Evolutionary conservation across 805 yeast genomes (phyloP), one percentile per base, ranked within the genome.

Genomic region (Saccharomycopsis sp.): DNA sequence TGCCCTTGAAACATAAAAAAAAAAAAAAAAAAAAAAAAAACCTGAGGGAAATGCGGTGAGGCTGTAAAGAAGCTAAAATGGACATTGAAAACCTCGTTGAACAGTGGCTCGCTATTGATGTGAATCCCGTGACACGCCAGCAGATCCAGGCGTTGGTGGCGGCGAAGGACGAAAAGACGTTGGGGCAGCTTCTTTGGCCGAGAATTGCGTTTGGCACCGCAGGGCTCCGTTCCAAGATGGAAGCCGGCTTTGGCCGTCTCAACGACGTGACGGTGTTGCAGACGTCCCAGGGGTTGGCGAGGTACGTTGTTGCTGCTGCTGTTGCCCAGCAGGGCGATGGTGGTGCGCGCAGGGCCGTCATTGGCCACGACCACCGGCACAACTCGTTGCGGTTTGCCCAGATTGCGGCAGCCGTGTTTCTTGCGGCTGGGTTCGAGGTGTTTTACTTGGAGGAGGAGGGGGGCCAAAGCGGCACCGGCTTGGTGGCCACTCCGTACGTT

Each of bases 331-430:
- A 36, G 9, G 45, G 65, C 63, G 38, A 53, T 55, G 30, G 52
- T 42, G 31, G 52, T 39, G 17, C 53, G 45, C 40, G 9, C 12
- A 23, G 25, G 15, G 67, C 84, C 13, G 95, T 87, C 0, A 63
- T 89, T 30, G 97, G 97, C 1, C 87, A 87, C 61, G 98, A 89
- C 56, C 97, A 92, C 58, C 67, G 98, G 27, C 78, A 72, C 60
- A 72, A 86, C 52, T 89, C 97, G 0, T 65, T 65, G 44, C 63
- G 77, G 42, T 89, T 82, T 64, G 96, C 96, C 2, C 72, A 74
- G 40, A 67, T 87, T 13, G 71, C 95, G 0, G 87, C 87, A 1
- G 68, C 80, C 34, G 86, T 77, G 2, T 92, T 94, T 40, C 52
- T 84, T 7, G 50, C 66, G 12, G 62, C 67, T 12, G 94, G 95